Evolutionary conservation across 208 protist genomes (phyloP).

Genomic region (Paratrypanosoma confusum): DNA sequence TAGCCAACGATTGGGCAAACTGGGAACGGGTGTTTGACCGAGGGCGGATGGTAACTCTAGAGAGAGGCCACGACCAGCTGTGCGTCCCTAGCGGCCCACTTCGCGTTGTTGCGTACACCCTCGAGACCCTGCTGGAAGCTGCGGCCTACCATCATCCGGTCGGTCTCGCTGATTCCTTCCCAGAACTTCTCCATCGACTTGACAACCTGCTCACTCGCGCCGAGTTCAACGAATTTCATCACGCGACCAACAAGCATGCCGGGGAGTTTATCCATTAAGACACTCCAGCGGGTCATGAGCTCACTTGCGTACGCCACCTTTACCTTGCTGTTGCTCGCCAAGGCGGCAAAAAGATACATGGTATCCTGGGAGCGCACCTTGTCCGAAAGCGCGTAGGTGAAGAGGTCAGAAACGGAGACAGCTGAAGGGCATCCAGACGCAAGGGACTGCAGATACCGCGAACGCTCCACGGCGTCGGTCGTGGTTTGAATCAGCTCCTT

Average conservation of each 20-base stretch:
- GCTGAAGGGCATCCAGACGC: slow-evolving; percentile 21
- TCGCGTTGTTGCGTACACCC: slow-evolving; percentile 27
- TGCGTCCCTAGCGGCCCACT: slow-evolving; percentile 24
- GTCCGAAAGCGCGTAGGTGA: slow-evolving; percentile 56
- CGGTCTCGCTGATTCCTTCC: slow-evolving; percentile 18
- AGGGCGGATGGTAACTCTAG: too few species aligned
- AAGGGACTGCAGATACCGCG: slow-evolving; percentile 40
- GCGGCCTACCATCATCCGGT: slow-evolving; percentile 22
- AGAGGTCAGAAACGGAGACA: slow-evolving; percentile 23
- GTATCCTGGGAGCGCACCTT: slow-evolving; percentile 55
- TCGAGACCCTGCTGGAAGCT: slow-evolving; percentile 50
- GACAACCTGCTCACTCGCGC: slow-evolving; percentile 21
- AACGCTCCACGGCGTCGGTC: slow-evolving; percentile 35
- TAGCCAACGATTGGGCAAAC: too few species aligned
- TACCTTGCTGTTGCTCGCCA: slow-evolving; percentile 20
- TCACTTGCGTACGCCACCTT: slow-evolving; percentile 19
- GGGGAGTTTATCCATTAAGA: slow-evolving; percentile 31
- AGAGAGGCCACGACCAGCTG: slow-evolving; percentile 9
- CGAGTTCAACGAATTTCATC: slow-evolving; percentile 35
- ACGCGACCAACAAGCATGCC: slow-evolving; percentile 32
- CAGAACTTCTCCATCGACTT: slow-evolving; percentile 36
- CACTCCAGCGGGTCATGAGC: slow-evolving; percentile 27
- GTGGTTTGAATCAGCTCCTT: slow-evolving; percentile 24
- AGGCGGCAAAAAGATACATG: slow-evolving; percentile 25
- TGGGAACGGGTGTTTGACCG: too few species aligned